phyloP scores from a whole-genome alignment of 805 yeast species.

The Schwanniomyces polymorphus region DNA sequence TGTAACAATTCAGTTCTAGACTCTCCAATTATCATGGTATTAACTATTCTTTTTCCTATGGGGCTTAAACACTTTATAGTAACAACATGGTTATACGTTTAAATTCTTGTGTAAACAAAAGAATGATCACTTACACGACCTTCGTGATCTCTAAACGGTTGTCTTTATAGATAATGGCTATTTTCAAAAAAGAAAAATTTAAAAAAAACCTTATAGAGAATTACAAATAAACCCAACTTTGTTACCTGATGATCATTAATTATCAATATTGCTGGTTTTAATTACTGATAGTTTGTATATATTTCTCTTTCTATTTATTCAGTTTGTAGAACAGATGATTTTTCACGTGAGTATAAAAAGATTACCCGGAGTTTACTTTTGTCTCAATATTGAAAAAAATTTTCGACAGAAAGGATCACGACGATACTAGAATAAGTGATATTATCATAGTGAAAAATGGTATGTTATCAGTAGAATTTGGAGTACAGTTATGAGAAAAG shows the following conservation, averaged over 20 bases:
- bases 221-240: no score
- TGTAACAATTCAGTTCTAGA: conserved; percentile 79
- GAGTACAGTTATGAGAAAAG: not conserved
- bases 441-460: conserved; percentile 3
- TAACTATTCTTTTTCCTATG: not conserved
- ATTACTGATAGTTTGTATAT: no score
- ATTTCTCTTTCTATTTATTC: no score
- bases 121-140: not conserved
- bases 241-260: no score
- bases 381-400: conserved; percentile 3
- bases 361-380: conserved; percentile 1
- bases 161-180: no score
- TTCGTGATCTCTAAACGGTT: not conserved
- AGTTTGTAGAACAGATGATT: not conserved
- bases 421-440: not conserved
- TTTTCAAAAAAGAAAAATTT: no score
- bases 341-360: not conserved
- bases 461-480: not conserved
- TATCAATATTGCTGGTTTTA: no score
- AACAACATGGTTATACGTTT: no score
- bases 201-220: no score
- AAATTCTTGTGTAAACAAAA: not conserved
- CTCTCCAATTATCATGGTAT: conserved; percentile 47
- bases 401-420: not conserved
- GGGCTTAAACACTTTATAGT: not conserved